Evolutionary conservation across 805 yeast species (phyloP).

Genomic region (Hermanozyma aechmeae): DNA sequence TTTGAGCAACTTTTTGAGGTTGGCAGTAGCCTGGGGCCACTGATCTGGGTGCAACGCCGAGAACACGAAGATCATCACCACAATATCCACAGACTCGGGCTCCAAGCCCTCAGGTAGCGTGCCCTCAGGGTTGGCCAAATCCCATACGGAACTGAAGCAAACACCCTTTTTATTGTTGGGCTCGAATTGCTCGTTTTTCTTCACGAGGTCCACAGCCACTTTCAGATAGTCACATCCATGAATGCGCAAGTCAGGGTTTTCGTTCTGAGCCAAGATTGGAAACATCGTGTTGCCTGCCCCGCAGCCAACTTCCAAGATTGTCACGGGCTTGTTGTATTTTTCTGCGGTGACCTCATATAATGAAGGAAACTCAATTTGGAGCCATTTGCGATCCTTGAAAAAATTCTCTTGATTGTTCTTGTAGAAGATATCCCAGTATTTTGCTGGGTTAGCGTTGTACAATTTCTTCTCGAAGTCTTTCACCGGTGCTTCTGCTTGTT

Average conservation of each 20-base stretch:
- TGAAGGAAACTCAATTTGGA: constrained; percentile 86
- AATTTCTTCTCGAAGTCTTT: constrained; percentile 71
- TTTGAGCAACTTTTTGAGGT: constrained; percentile 63
- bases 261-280: constrained; percentile 76
- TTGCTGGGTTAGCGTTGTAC: constrained; percentile 80
- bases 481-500: constrained; percentile 81
- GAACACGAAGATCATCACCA: constrained; percentile 92
- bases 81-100: constrained; percentile 75
- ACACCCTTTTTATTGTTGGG: constrained; percentile 34
- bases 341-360: constrained; percentile 66
- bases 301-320: constrained; percentile 89
- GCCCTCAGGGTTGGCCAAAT: constrained; percentile 69
- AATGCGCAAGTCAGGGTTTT: constrained; percentile 65
- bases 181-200: constrained; percentile 50
- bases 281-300: constrained; percentile 97
- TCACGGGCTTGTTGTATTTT: constrained; percentile 57
- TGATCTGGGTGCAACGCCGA: constrained; percentile 88
- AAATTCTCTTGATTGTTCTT: constrained; percentile 86
- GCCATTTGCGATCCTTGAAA: constrained; percentile 95
- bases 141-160: constrained; percentile 92
- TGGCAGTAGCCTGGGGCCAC: constrained; percentile 75
- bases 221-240: constrained; percentile 86
- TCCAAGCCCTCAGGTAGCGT: constrained; percentile 77
- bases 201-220: constrained; percentile 83
- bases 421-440: constrained; percentile 92